Base-by-base conservation (phyloP, 2,329 filamentous ascomycete species). In the Apiospora koreana region DNA sequence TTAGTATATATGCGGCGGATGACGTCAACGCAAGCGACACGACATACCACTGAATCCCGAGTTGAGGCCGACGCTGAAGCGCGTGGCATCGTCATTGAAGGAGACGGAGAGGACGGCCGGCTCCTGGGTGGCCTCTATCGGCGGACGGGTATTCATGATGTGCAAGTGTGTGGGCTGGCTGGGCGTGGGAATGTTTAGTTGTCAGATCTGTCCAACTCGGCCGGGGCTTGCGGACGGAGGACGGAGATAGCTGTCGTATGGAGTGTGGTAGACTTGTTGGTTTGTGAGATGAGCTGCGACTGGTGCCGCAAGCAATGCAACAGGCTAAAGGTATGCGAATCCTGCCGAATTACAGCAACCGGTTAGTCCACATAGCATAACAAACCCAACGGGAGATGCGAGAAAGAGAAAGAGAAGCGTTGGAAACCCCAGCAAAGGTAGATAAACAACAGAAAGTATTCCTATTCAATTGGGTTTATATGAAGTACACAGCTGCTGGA, bases 51-150 rank as follows among this genome's bases (percentile, higher is more conserved):
- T 93, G 80, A 97, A 95, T 38, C 95, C 95, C 14, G 91, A 91
- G 78, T 97, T 93, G 10, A 97, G 86, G 10, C 94, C 96, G 41
- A 97, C 93, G 35, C 94, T 89, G 81, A 98, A 98, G 78, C 92
- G 95, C 75, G 90, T 95, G 74, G 89, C 89, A 79, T 96, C 93
- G 76, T 90, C 87, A 79, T 98, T 98, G 84, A 97, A 97, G 10
- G 93, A 90, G 64, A 92, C 90, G 18, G 94, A 97, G 46, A 98
- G 87, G 14, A 94, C 95, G 72, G 91, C 88, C 5, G 93, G 92
- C 69, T 91, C 89, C 58, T 87, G 87, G 23, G 93, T 90, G 67
- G 90, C 89, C 83, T 97, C 94, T 78, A 98, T 94, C 70, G 93
- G 89, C 68, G 92, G 93, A 71, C 95, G 89, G 58, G 94, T 97